These are phyloP conservation scores for Caryopteris hybrid DNA, from an alignment of 305 asterid genomes.

Conservation along the genomic window DNA sequence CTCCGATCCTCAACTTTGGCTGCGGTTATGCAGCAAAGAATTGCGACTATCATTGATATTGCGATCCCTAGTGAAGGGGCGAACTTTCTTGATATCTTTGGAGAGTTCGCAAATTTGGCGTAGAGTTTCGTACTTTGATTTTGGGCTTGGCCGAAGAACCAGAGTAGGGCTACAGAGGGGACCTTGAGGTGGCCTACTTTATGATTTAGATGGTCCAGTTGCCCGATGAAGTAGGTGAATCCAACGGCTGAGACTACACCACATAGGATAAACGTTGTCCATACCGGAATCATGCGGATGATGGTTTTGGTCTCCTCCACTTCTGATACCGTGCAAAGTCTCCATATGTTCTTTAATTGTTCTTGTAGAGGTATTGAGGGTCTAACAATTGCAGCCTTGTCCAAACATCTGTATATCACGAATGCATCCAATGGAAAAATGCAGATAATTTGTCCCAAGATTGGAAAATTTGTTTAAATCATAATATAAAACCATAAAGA, in stretches of 20 bases:
- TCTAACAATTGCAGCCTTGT: slow-evolving; percentile 48
- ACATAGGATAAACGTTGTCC: slow-evolving; percentile 39
- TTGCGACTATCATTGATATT: slow-evolving; percentile 29
- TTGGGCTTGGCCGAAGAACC: slow-evolving; percentile 27
- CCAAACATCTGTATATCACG: slow-evolving; percentile 38
- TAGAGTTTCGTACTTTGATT: slow-evolving; percentile 11
- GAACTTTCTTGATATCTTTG: slow-evolving; percentile 12
- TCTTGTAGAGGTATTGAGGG: slow-evolving; percentile 26
- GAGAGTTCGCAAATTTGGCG: neutral
- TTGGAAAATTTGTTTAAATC: no score
- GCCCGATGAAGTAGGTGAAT: slow-evolving; percentile 48
- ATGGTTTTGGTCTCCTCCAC: slow-evolving; percentile 47
- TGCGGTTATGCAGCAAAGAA: slow-evolving; percentile 44
- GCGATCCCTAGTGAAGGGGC: slow-evolving; percentile 33
- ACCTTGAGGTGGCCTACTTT: slow-evolving; percentile 35
- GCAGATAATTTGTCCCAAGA: no score
- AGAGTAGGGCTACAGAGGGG: slow-evolving; percentile 31
- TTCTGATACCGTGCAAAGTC: slow-evolving; percentile 46
- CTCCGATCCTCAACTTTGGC: slow-evolving; percentile 43
- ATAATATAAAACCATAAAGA: no score
- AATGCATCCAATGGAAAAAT: neutral
- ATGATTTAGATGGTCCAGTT: slow-evolving; percentile 31
- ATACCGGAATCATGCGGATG: slow-evolving; percentile 48
- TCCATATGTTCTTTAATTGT: slow-evolving; percentile 31
- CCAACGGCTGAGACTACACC: slow-evolving; percentile 41